A percentile compares a stretch with the other conserved stretches of the same genome.
phyloP scores from a whole-genome alignment of 192 early-diverging fungal species.

The Podila epicladia region DNA sequence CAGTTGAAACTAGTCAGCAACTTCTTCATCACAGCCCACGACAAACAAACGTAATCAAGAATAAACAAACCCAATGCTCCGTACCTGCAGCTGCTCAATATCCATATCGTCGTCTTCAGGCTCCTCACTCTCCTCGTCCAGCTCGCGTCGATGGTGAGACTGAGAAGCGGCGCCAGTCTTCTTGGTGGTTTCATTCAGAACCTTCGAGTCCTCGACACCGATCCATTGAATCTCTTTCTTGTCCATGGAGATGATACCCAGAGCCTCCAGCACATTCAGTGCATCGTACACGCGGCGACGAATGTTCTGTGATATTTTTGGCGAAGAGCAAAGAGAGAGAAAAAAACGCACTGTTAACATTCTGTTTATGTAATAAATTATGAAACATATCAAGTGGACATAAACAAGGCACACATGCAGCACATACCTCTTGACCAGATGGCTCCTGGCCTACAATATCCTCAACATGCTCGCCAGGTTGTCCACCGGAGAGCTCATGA shows the following conservation, averaged over 20 bases:
- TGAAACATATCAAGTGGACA: too few species aligned
- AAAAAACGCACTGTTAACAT: background rate
- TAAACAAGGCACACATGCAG: background rate
- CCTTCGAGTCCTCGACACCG: constrained; percentile 57
- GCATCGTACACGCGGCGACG: constrained; percentile 78
- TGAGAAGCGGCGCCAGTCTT: constrained; percentile 1
- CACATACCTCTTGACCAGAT: constrained; percentile 32
- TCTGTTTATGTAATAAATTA: background rate
- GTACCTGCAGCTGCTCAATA: constrained; percentile 44
- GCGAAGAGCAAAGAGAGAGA: too few species aligned
- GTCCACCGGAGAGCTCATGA: constrained; percentile 59
- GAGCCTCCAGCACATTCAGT: constrained; percentile 73
- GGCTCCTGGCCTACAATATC: constrained; percentile 10
- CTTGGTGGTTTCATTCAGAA: constrained; percentile 20
- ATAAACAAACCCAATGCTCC: background rate
- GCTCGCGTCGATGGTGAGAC: constrained; percentile 10
- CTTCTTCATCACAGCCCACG: background rate
- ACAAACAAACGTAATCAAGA: background rate
- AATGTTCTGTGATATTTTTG: constrained; percentile 62
- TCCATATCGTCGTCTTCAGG: constrained; percentile 52
- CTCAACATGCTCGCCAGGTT: constrained; percentile 21
- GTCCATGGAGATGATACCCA: constrained; percentile 71
- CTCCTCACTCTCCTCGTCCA: constrained; percentile 47
- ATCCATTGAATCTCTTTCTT: constrained; percentile 73
- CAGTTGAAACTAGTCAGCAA: background rate